Evolutionary conservation across 257 asterid species (phyloP).

Genomic region (Solanum chiquidenum): DNA sequence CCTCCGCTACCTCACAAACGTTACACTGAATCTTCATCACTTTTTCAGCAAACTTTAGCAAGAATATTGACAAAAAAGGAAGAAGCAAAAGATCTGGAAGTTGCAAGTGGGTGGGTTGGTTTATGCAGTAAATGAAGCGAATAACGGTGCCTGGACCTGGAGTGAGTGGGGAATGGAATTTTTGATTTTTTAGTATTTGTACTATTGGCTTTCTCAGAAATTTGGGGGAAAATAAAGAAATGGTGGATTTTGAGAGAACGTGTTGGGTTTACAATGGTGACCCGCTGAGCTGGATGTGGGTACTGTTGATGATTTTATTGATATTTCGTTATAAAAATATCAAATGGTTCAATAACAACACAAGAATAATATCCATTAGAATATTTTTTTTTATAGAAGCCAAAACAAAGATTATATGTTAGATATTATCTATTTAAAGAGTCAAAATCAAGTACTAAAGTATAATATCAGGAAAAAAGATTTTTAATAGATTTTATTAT

Average conservation of each 20-base stretch:
- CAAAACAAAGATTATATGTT: neutral
- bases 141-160: neutral
- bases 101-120: neutral
- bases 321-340: neutral
- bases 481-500: neutral
- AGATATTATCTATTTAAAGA: neutral
- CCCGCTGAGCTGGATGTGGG: slow-evolving; percentile 13
- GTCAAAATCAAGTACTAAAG: neutral
- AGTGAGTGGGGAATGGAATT: neutral
- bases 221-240: neutral
- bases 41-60: neutral
- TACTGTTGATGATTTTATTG: neutral
- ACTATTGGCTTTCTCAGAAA: neutral
- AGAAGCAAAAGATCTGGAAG: neutral
- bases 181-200: neutral
- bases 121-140: neutral
- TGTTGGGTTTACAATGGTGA: slow-evolving; percentile 14
- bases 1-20: slow-evolving; percentile 75
- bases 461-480: neutral
- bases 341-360: neutral
- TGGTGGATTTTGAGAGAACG: slow-evolving; percentile 7
- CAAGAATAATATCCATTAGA: neutral
- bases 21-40: slow-evolving; percentile 89
- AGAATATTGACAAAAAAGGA: neutral
- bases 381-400: neutral